A percentile compares a stretch with the other conserved stretches of the same genome.
These are phyloP conservation scores for Dioszegia aurantiaca DNA, from an alignment of 768 basidiomycete species.

Conservation along the genomic window DNA sequence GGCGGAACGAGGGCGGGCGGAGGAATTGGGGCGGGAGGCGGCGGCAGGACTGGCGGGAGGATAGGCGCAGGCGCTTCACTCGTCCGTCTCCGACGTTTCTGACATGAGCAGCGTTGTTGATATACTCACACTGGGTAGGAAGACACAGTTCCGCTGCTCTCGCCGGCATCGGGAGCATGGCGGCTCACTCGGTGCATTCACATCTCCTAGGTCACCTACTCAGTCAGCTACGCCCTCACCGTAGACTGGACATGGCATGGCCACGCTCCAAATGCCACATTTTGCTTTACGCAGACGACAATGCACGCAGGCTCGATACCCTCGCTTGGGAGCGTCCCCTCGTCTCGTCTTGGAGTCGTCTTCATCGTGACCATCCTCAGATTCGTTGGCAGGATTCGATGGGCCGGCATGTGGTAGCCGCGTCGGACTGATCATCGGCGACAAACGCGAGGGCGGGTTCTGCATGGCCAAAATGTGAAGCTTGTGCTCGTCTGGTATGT, in stretches of 20 bases:
- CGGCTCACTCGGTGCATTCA: conserved; percentile 44
- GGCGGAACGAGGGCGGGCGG: too few relatives aligned
- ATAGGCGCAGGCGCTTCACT: conserved; percentile 10
- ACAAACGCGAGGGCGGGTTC: conserved; percentile 16
- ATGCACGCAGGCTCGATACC: conserved; percentile 44
- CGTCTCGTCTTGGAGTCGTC: conserved; percentile 12
- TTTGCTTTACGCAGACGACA: conserved; percentile 40
- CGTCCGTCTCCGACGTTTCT: conserved; percentile 36
- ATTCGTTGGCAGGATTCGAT: neutral
- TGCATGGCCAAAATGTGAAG: neutral
- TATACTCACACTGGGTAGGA: conserved; percentile 36
- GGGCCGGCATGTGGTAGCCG: neutral
- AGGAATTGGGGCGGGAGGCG: too few relatives aligned
- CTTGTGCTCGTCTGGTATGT: too few relatives aligned
- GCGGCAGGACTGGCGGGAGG: neutral
- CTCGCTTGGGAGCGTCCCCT: conserved; percentile 32
- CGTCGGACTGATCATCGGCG: conserved; percentile 10
- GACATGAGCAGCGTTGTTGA: neutral
- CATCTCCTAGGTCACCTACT: conserved; percentile 51
- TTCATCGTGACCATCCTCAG: neutral
- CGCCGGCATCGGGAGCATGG: conserved; percentile 46
- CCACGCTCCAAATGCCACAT: too few relatives aligned
- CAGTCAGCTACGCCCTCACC: too few relatives aligned
- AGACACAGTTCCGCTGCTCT: conserved; percentile 47
- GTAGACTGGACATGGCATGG: too few relatives aligned